phyloP scores from a whole-genome alignment of 139 green algal genomes.

The Tetradesmus obliquus region DNA sequence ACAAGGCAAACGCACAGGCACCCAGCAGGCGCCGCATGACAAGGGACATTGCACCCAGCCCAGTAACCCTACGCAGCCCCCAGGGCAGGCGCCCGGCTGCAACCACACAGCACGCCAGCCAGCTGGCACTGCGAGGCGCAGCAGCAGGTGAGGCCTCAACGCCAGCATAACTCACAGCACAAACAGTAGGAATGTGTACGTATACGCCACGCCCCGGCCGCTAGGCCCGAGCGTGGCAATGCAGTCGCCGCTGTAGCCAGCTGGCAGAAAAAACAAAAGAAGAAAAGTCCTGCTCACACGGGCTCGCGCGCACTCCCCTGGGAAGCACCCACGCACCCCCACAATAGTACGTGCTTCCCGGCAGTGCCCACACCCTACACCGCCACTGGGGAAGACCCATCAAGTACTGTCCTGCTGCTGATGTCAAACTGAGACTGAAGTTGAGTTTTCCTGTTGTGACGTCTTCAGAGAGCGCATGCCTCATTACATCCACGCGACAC shows the following conservation, averaged over 20 bases:
- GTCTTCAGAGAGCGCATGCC: neutral
- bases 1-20: neutral
- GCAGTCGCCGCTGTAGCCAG: neutral
- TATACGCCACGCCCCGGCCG: neutral
- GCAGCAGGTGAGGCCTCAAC: neutral
- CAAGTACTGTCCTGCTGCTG: neutral
- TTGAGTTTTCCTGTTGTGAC: neutral
- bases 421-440: neutral
- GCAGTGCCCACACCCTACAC: neutral
- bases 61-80: neutral
- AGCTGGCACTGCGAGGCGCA: neutral
- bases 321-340: neutral
- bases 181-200: neutral
- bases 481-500: neutral
- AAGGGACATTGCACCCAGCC: neutral
- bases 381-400: too few species aligned
- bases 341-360: neutral
- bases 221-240: neutral
- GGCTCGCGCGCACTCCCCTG: too few species aligned
- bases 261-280: neutral
- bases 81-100: neutral
- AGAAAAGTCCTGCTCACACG: neutral
- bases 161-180: neutral
- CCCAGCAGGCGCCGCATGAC: neutral
- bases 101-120: neutral